A percentile compares a stretch with the other conserved stretches of the same genome.
Evolutionary conservation across 495 filamentous ascomycete genomes (phyloP).

Genomic region (Bryoglossum gracile): DNA sequence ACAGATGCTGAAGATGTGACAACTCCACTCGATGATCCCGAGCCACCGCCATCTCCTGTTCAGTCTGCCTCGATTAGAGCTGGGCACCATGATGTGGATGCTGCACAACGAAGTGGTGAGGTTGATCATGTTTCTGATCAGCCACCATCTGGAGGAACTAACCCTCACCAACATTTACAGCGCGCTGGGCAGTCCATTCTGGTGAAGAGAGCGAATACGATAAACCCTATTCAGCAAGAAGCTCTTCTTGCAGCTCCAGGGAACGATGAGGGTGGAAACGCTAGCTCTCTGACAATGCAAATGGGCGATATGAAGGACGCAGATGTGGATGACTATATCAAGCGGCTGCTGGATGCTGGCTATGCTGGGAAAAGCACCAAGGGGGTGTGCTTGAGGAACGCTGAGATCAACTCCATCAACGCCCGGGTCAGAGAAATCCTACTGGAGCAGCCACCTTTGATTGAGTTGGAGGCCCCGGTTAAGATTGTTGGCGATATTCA

Average conservation of each 20-base stretch:
- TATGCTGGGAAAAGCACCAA: slow-evolving; percentile 98
- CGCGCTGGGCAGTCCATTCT: slow-evolving; percentile 73
- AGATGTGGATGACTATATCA: slow-evolving; percentile 96
- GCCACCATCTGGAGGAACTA: slow-evolving; percentile 60
- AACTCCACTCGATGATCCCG: slow-evolving; percentile 31
- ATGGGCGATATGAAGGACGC: slow-evolving; percentile 79
- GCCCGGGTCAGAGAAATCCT: slow-evolving; percentile 80
- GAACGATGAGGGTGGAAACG: slow-evolving; percentile 22
- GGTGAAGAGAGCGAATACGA: slow-evolving; percentile 61
- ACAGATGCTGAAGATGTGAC: slow-evolving; percentile 13
- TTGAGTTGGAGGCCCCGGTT: slow-evolving; percentile 92
- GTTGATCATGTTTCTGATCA: slow-evolving; percentile 95
- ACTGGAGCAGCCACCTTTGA: slow-evolving; percentile 80
- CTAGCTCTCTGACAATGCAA: slow-evolving; percentile 42
- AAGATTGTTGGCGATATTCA: slow-evolving; percentile 99
- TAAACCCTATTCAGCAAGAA: slow-evolving; percentile 40
- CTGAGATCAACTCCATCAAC: slow-evolving; percentile 92
- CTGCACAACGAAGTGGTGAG: slow-evolving; percentile 79
- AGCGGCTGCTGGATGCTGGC: slow-evolving; percentile 83
- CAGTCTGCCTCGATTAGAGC: slow-evolving; percentile 69
- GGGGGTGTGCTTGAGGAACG: slow-evolving; percentile 93
- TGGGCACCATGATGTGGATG: slow-evolving; percentile 70
- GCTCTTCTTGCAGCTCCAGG: slow-evolving; percentile 23
- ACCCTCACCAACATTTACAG: slow-evolving; percentile 37
- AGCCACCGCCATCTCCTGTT: slow-evolving; percentile 85